Evolutionary conservation across 148 eudicot species (phyloP).

Genomic region (Vaccinium macrocarpon): DNA sequence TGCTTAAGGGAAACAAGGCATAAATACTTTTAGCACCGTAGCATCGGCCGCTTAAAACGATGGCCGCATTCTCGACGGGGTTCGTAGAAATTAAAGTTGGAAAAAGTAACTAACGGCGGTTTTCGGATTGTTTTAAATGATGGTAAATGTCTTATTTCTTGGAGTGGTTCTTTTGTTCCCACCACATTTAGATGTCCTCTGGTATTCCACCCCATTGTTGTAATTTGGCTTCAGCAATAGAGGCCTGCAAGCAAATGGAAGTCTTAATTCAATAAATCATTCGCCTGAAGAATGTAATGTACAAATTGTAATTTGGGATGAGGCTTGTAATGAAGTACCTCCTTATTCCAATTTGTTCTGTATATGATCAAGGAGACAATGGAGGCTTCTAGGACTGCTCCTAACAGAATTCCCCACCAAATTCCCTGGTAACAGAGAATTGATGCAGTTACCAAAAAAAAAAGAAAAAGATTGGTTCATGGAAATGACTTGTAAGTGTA

Average conservation of each 20-base stretch:
- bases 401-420: conserved; percentile 13
- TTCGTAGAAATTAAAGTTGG: too few species aligned
- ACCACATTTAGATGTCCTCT: not conserved
- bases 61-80: too few species aligned
- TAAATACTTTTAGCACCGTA: too few species aligned
- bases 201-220: not conserved
- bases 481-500: too few species aligned
- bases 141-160: too few species aligned
- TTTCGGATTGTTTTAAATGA: too few species aligned
- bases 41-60: too few species aligned
- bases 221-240: conserved; percentile 4
- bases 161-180: not conserved
- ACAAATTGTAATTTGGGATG: not conserved
- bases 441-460: not conserved
- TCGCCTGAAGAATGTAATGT: not conserved
- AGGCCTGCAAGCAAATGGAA: not conserved
- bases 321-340: not conserved
- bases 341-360: conserved; percentile 17
- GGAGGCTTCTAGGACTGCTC: conserved; percentile 3
- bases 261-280: not conserved
- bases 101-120: too few species aligned
- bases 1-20: too few species aligned
- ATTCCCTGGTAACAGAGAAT: not conserved
- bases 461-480: not conserved
- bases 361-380: not conserved